Conservation (phyloP, 805 yeast genomes). For the Barnettozyma siamensis region DNA sequence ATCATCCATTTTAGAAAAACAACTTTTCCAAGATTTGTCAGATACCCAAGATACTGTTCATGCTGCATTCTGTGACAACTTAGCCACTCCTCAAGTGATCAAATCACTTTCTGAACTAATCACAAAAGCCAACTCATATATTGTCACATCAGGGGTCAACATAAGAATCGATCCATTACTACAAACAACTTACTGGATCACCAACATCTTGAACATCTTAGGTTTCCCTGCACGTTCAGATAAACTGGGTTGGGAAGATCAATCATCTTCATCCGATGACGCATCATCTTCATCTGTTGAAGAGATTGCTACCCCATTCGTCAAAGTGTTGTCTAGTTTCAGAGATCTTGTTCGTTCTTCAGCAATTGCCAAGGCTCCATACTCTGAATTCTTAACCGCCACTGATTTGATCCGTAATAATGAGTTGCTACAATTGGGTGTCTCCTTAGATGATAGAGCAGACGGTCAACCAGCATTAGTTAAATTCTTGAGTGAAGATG, state of each 20-base stretch:
- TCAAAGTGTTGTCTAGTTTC: conserved; percentile 69
- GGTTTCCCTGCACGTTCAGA: conserved; percentile 75
- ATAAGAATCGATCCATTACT: conserved; percentile 60
- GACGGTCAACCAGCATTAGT: conserved; percentile 75
- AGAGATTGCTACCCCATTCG: conserved; percentile 72
- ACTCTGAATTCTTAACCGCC: conserved; percentile 52
- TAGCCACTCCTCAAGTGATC: conserved; percentile 73
- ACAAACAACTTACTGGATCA: conserved; percentile 62
- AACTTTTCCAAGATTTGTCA: conserved; percentile 44
- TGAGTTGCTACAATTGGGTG: conserved; percentile 68
- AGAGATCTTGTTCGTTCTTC: conserved; percentile 74
- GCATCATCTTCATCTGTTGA: conserved; percentile 36
- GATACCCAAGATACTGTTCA: conserved; percentile 57
- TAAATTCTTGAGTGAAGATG: conserved; percentile 69
- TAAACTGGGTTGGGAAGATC: conserved; percentile 73
- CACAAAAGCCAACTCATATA: conserved; percentile 65
- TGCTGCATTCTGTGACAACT: conserved; percentile 80
- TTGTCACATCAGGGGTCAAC: conserved; percentile 45
- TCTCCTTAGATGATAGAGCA: conserved; percentile 83
- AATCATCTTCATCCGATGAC: conserved; percentile 1
- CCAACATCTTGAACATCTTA: conserved; percentile 60
- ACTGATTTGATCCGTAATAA: conserved; percentile 70
- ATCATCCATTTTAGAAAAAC: conserved; percentile 47
- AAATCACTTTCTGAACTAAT: conserved; percentile 63
- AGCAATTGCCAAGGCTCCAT: conserved; percentile 56